Evolutionary conservation across 805 yeast genomes (phyloP), one percentile per base, ranked within the genome.

Genomic region (Teunomyces lycoperdinae): DNA sequence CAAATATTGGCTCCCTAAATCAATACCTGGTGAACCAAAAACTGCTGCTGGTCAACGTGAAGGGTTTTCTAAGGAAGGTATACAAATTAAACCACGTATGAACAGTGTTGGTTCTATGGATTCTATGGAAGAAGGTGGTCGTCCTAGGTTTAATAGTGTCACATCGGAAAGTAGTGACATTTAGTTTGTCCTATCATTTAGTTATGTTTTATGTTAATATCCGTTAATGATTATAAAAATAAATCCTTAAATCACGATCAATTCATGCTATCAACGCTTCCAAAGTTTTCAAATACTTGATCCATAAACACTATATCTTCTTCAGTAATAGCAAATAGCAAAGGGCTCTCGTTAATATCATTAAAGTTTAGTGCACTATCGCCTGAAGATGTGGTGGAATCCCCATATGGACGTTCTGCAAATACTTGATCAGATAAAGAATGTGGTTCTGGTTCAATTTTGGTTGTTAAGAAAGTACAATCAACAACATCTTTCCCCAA

Each of bases 1-100:
- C 51, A 63, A 67, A 26, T 71, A 66, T 31, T 71, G 76, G 76
- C 51, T 71, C 55, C 69, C 73, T 4, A 44, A 46, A 9, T 44
- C 47, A 17, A 52, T 54, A 7, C 34, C 46, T 4, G 43, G 31
- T 7, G 43, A 38, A 20, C 38, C 39, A 9, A 27, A n/a, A 9
- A n/a, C 17, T 17, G 45, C 35, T 9, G 10, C 17, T 5, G 36
- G 32, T 6, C 20, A 31, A n/a, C 44, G 11, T 3, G 50, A 47
- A 16, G 33, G 43, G 3, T 10, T 38, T 9, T 9, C 14, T n/a
- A 24, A 38, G 9, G 34, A 42, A 10, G 33, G 5, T 9, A 24
- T 35, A 11, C 34, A 20, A 16, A 33, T 44, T 10, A 51, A 46
- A 30, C 53, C 47, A 9, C 46, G 62, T n/a, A 50, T 47, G 51